Evolutionary conservation across 495 filamentous ascomycete genomes (phyloP).

Genomic region (Neurospora sp.): DNA sequence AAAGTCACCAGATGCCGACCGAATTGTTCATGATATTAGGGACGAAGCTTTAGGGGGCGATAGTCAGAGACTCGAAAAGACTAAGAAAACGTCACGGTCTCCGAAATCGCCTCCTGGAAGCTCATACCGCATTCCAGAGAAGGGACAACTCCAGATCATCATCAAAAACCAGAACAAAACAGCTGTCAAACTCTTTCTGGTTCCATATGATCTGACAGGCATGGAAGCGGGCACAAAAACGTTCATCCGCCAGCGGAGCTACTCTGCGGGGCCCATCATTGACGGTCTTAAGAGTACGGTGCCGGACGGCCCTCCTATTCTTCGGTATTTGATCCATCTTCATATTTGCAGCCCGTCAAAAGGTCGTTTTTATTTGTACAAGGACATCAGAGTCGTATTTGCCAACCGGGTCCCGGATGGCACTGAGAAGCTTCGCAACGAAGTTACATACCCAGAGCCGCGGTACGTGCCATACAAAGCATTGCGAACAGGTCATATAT

Average conservation of each 20-base stretch:
- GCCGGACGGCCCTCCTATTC: constrained; percentile 40
- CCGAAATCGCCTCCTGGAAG: constrained; percentile 69
- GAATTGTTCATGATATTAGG: constrained; percentile 15
- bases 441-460: constrained; percentile 82
- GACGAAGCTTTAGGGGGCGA: constrained; percentile 27
- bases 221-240: constrained; percentile 96
- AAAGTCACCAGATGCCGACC: constrained; percentile 18
- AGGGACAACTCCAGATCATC: constrained; percentile 92
- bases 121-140: constrained; percentile 88
- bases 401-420: constrained; percentile 96
- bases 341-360: constrained; percentile 83
- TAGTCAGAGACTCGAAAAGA: constrained; percentile 32
- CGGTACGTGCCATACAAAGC: constrained; percentile 80
- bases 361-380: constrained; percentile 84
- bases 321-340: constrained; percentile 88
- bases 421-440: constrained; percentile 86
- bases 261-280: constrained; percentile 79
- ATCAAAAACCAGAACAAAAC: constrained; percentile 97
- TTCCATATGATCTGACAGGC: constrained; percentile 90
- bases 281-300: constrained; percentile 43
- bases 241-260: constrained; percentile 90
- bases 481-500: constrained; percentile 16
- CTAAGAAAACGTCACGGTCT: constrained; percentile 54
- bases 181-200: constrained; percentile 86
- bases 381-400: constrained; percentile 88